Percentiles rank a stretch among this genome's conserved stretches.
These are phyloP conservation scores for Clarireedia hainanense DNA, from an alignment of 2,329 filamentous ascomycete species.

Conservation along the genomic window DNA sequence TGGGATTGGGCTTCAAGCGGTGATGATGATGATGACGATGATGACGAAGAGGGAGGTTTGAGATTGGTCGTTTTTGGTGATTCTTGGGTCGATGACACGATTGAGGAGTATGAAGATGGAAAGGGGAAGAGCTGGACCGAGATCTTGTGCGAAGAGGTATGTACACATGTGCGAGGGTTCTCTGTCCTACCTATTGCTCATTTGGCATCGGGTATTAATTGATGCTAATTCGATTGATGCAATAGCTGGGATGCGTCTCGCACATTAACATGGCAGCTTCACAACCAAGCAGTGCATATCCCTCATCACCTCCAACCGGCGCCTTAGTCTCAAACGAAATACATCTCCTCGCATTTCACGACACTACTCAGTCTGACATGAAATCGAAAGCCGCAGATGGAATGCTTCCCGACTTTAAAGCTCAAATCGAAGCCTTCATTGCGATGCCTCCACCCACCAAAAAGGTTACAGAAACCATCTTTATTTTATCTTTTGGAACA, in stretches of 20 bases:
- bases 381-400: background rate
- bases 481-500: conserved; percentile 27
- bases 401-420: conserved; percentile 23
- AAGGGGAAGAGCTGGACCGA: conserved; percentile 24
- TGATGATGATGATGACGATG: conserved; percentile 3
- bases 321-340: conserved; percentile 20
- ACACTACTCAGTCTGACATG: background rate
- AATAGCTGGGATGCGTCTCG: conserved; percentile 25
- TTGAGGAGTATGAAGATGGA: conserved; percentile 10
- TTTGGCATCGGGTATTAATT: background rate
- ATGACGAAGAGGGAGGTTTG: conserved; percentile 11
- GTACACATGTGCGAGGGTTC: background rate
- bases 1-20: conserved; percentile 18
- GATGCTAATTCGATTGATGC: background rate
- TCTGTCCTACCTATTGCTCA: background rate
- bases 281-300: conserved; percentile 18
- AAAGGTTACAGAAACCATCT: conserved; percentile 19
- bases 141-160: conserved; percentile 26
- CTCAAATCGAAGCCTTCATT: conserved; percentile 24
- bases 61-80: conserved; percentile 28
- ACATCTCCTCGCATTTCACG: conserved; percentile 7
- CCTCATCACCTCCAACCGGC: conserved; percentile 19
- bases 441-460: conserved; percentile 13
- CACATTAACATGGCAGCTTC: conserved; percentile 24
- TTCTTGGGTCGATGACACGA: conserved; percentile 24